These are phyloP conservation scores for Plasmodium gallinaceum DNA, from an alignment of 169 alveolate genomes.

Conservation along the genomic window DNA sequence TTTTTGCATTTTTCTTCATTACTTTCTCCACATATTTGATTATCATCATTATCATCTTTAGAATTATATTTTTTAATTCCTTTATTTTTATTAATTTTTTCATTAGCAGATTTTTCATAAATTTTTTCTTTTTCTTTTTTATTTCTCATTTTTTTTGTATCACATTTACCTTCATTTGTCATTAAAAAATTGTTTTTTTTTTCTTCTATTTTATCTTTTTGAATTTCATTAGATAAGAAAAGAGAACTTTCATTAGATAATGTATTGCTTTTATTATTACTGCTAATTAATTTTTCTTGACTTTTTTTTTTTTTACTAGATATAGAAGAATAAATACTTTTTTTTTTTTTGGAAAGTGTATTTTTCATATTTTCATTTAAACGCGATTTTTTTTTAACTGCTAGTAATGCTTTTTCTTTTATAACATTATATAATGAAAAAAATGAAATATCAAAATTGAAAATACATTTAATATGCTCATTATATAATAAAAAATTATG, in stretches of 20 bases:
- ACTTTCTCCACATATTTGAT: neutral
- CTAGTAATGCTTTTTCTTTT: conserved; percentile 19
- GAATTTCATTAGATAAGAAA: too few species aligned
- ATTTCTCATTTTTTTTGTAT: too few species aligned
- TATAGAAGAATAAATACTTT: conserved; percentile 12
- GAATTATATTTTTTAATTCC: too few species aligned
- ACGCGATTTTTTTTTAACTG: conserved; percentile 20
- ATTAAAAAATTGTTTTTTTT: neutral
- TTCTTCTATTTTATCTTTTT: neutral
- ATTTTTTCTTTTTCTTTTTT: neutral
- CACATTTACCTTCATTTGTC: too few species aligned
- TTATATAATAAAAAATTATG: conserved; percentile 39
- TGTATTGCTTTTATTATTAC: neutral
- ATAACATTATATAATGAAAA: conserved; percentile 22
- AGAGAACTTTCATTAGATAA: too few species aligned
- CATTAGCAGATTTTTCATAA: too few species aligned
- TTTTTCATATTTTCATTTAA: conserved; percentile 14
- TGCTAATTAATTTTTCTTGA: neutral
- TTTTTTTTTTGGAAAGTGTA: conserved; percentile 17
- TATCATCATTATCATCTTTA: too few species aligned
- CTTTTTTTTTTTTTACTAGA: conserved; percentile 3
- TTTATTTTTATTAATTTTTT: too few species aligned
- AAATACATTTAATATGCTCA: conserved; percentile 12
- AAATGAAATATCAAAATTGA: conserved; percentile 21
- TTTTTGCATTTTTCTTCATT: neutral